These are phyloP conservation scores for Ophiosphaerella narmari DNA, from an alignment of 2,329 filamentous ascomycete genomes.

Conservation along the genomic window DNA sequence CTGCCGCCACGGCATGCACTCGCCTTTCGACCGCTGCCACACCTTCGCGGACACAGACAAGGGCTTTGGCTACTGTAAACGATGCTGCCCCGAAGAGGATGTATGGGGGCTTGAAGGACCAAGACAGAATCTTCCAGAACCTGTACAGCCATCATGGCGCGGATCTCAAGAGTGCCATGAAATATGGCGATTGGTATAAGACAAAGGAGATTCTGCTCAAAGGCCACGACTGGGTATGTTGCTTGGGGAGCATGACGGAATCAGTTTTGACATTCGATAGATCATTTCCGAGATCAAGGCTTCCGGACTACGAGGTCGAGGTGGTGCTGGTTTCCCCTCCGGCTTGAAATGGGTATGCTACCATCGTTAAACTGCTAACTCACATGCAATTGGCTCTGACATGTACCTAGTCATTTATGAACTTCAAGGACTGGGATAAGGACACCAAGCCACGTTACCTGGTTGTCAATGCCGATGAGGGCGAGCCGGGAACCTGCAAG, in stretches of 20 bases:
- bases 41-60: conserved; percentile 56
- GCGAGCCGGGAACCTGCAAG: conserved; percentile 98
- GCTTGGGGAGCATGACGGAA: not conserved
- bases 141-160: conserved; percentile 91
- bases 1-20: conserved; percentile 44
- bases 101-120: conserved; percentile 88
- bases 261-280: conserved; percentile 48
- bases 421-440: conserved; percentile 99
- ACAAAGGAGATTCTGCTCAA: conserved; percentile 98
- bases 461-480: conserved; percentile 98
- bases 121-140: conserved; percentile 99
- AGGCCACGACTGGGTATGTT: conserved; percentile 86
- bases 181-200: conserved; percentile 99
- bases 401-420: conserved; percentile 87
- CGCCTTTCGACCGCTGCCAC: conserved; percentile 49
- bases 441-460: conserved; percentile 94
- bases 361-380: conserved; percentile 1
- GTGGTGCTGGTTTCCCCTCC: conserved; percentile 96
- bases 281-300: conserved; percentile 98
- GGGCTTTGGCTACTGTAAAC: conserved; percentile 68
- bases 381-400: conserved; percentile 19
- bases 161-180: conserved; percentile 91
- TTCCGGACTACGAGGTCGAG: conserved; percentile 91
- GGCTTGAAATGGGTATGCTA: conserved; percentile 91
- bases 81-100: conserved; percentile 62